Percentiles rank a stretch among this genome's conserved stretches.
These are phyloP conservation scores for Xenosphaeropsis pyriputrescens DNA, from an alignment of 2,329 filamentous ascomycete species.

Conservation along the genomic window DNA sequence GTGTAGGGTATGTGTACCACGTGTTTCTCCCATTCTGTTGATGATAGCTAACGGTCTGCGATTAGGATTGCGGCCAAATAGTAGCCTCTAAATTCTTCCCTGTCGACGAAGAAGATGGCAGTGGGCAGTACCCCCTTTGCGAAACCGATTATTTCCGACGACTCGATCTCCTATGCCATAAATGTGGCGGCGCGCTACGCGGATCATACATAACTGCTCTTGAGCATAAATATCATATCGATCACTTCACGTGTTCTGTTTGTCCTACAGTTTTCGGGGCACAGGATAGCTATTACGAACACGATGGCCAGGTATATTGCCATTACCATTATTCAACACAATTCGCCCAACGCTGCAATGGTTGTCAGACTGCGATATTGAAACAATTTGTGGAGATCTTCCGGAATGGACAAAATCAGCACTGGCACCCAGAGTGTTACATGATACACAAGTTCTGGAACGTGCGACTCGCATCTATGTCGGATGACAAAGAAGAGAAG, in stretches of 20 bases:
- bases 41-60: slow-evolving; percentile 8
- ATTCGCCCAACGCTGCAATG: slow-evolving; percentile 91
- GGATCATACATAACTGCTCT: slow-evolving; percentile 97
- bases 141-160: slow-evolving; percentile 96
- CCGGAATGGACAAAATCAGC: slow-evolving; percentile 92
- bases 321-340: slow-evolving; percentile 98
- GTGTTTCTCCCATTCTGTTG: slow-evolving; percentile 3
- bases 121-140: slow-evolving; percentile 83
- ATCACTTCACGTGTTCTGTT: slow-evolving; percentile 96
- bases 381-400: slow-evolving; percentile 99
- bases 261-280: slow-evolving; percentile 97
- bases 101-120: slow-evolving; percentile 76
- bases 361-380: slow-evolving; percentile 90
- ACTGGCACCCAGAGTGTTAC: slow-evolving; percentile 99
- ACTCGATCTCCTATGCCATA: slow-evolving; percentile 78
- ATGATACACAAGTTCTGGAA: slow-evolving; percentile 99
- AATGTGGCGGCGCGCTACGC: slow-evolving; percentile 82
- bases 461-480: slow-evolving; percentile 49
- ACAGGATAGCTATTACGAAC: slow-evolving; percentile 97
- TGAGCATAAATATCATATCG: slow-evolving; percentile 96
- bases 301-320: slow-evolving; percentile 91
- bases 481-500: slow-evolving; percentile 29
- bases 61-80: slow-evolving; percentile 86
- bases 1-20: slow-evolving; percentile 52
- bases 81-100: slow-evolving; percentile 99